These are phyloP conservation scores for Phtheirospermum japonicum DNA, from an alignment of 257 asterid genomes.

Conservation along the genomic window DNA sequence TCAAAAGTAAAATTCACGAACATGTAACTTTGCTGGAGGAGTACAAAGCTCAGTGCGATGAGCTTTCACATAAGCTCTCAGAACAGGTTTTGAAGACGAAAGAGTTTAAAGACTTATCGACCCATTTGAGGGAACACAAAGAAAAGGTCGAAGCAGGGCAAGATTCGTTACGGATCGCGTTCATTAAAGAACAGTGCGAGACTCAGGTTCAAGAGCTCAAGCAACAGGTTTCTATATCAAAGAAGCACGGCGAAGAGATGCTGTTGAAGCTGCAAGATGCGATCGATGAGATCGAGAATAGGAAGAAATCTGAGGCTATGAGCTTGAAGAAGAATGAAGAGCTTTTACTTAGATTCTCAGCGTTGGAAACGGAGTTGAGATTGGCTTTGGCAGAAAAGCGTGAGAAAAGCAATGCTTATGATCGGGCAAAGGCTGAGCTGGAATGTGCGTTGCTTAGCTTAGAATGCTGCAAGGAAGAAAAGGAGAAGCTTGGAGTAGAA, in stretches of 20 bases:
- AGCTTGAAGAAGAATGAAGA: conserved; percentile 71
- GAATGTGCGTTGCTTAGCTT: conserved; percentile 87
- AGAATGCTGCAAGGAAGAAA: conserved; percentile 98
- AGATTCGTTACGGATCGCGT: conserved; percentile 86
- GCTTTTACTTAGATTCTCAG: conserved; percentile 57
- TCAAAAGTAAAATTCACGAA: conserved; percentile 60
- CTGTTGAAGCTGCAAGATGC: conserved; percentile 88
- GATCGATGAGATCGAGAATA: conserved; percentile 74
- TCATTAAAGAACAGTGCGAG: conserved; percentile 87
- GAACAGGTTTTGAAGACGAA: conserved; percentile 69
- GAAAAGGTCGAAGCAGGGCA: conserved; percentile 80
- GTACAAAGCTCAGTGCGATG: conserved; percentile 42
- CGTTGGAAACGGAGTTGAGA: conserved; percentile 63
- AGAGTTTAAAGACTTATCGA: conserved; percentile 71
- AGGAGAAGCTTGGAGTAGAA: conserved; percentile 64
- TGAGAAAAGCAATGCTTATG: conserved; percentile 64
- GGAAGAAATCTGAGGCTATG: conserved; percentile 85
- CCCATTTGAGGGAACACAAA: conserved; percentile 77
- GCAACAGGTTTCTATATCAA: conserved; percentile 74
- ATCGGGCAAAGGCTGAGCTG: conserved; percentile 70
- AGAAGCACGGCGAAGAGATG: conserved; percentile 93
- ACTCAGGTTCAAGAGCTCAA: conserved; percentile 75
- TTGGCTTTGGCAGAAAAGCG: conserved; percentile 66
- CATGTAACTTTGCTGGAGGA: conserved; percentile 44
- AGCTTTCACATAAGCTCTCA: conserved; percentile 61